phyloP scores from a whole-genome alignment of 1,284 basidiomycete genomes.

The Trichosporon sp. region DNA sequence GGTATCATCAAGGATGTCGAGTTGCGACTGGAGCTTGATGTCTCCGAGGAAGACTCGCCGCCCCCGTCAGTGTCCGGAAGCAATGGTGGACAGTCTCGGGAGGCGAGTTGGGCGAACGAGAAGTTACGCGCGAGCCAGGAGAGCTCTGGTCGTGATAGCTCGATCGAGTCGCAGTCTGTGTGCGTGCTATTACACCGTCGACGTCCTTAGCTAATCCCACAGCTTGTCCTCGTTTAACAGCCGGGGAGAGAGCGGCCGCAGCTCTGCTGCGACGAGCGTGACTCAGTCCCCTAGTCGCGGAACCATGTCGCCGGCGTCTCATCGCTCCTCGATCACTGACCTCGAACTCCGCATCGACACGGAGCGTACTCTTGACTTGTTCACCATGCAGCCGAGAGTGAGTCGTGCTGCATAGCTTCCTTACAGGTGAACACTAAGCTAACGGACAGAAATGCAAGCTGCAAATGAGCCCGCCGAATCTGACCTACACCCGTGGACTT shows the following conservation, averaged over 20 bases:
- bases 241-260: constrained; percentile 46
- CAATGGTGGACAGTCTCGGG: constrained; percentile 32
- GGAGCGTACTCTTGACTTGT: constrained; percentile 83
- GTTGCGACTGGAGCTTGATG: constrained; percentile 59
- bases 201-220: constrained; percentile 26
- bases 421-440: neutral
- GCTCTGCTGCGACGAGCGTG: constrained; percentile 46
- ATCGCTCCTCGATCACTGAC: constrained; percentile 63
- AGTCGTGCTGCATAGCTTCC: constrained; percentile 33
- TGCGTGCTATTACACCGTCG: constrained; percentile 31
- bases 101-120: constrained; percentile 43
- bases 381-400: constrained; percentile 93
- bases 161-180: constrained; percentile 47
- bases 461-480: constrained; percentile 79
- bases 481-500: constrained; percentile 79
- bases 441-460: constrained; percentile 75
- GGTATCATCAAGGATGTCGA: constrained; percentile 70
- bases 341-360: constrained; percentile 81
- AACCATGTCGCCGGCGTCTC: constrained; percentile 31
- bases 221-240: constrained; percentile 52
- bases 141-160: constrained; percentile 49
- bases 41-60: constrained; percentile 43
- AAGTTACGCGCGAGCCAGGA: constrained; percentile 45
- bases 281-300: constrained; percentile 44
- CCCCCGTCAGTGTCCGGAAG: constrained; percentile 12